Evolutionary conservation across 352 stramenopile species (phyloP).

Genomic region (Phytophthora pistaciae): DNA sequence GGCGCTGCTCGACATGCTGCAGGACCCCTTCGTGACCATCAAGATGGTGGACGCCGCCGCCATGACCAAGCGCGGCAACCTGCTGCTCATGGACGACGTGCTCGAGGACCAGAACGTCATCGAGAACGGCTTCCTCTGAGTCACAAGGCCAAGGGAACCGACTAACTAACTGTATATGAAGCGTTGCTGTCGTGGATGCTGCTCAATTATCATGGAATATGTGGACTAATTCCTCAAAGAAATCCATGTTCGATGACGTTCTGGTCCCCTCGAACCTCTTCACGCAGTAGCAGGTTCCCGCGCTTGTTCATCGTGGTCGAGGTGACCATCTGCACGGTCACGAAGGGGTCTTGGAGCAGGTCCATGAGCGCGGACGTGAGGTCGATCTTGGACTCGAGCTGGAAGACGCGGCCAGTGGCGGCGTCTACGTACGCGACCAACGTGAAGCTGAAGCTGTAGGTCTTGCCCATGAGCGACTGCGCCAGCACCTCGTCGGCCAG

Average conservation of each 20-base stretch:
- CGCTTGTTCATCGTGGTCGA: conserved; percentile 47
- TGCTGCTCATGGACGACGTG: conserved; percentile 37
- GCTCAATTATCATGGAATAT: neutral
- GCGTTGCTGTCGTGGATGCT: neutral
- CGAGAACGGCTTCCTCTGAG: conserved; percentile 28
- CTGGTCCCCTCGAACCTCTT: conserved; percentile 41
- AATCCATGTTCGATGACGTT: conserved; percentile 49
- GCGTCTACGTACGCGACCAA: conserved; percentile 45
- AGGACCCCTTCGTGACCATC: conserved; percentile 47
- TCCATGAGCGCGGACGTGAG: conserved; percentile 48
- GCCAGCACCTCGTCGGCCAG: conserved; percentile 45
- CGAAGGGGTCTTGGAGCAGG: conserved; percentile 46
- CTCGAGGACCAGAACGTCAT: conserved; percentile 50
- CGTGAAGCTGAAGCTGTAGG: conserved; percentile 51
- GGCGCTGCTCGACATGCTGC: conserved; percentile 45
- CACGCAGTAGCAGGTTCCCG: conserved; percentile 41
- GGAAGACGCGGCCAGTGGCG: conserved; percentile 37
- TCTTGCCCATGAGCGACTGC: conserved; percentile 54
- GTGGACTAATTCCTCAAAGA: conserved; percentile 19
- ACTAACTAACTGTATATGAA: no score
- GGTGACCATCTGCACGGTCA: conserved; percentile 49
- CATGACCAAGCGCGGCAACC: conserved; percentile 50
- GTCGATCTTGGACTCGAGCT: conserved; percentile 55
- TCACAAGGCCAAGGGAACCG: no score
- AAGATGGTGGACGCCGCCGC: conserved; percentile 48